Conservation (phyloP, 2,329 filamentous ascomycete species). For the Colletotrichum chrysophilum region DNA sequence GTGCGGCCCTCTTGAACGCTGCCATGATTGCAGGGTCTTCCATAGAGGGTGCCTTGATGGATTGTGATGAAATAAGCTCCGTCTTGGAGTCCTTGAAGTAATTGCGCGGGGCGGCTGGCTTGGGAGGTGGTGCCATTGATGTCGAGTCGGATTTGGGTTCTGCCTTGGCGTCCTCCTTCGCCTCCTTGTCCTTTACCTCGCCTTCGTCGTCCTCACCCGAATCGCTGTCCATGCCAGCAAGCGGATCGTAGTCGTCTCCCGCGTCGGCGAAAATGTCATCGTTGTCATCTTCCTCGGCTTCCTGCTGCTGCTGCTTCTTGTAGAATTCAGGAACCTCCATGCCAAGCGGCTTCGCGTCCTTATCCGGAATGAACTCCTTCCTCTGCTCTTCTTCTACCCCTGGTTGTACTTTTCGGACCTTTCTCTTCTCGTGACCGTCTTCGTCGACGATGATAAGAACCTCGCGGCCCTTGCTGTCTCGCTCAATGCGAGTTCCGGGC, state of each 20-base stretch:
- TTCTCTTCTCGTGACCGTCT: slow-evolving; percentile 69
- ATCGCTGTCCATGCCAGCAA: slow-evolving; percentile 59
- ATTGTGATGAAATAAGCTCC: slow-evolving; percentile 57
- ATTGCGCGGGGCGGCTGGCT: slow-evolving; percentile 51
- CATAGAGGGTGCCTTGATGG: slow-evolving; percentile 59
- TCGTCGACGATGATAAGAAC: slow-evolving; percentile 71
- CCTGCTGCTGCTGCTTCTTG: slow-evolving; percentile 47
- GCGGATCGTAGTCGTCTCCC: slow-evolving; percentile 71
- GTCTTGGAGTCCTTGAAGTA: slow-evolving; percentile 68
- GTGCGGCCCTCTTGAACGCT: slow-evolving; percentile 83
- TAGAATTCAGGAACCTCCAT: slow-evolving; percentile 71
- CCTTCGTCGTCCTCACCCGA: slow-evolving; percentile 48
- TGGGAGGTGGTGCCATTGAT: slow-evolving; percentile 53
- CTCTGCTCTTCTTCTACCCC: slow-evolving; percentile 39
- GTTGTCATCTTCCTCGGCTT: slow-evolving; percentile 60
- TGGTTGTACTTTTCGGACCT: slow-evolving; percentile 60
- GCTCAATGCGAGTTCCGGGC: slow-evolving; percentile 63
- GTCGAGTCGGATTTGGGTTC: slow-evolving; percentile 24
- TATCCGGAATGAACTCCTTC: slow-evolving; percentile 56
- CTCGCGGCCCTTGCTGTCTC: slow-evolving; percentile 65
- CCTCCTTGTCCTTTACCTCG: slow-evolving; percentile 32
- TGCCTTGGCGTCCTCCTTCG: slow-evolving; percentile 22
- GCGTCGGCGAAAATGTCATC: slow-evolving; percentile 70
- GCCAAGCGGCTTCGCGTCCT: slow-evolving; percentile 62
- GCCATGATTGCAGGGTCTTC: slow-evolving; percentile 81